Evolutionary conservation across 345 rosid species (phyloP).

Genomic region (Jatropha curcas): DNA sequence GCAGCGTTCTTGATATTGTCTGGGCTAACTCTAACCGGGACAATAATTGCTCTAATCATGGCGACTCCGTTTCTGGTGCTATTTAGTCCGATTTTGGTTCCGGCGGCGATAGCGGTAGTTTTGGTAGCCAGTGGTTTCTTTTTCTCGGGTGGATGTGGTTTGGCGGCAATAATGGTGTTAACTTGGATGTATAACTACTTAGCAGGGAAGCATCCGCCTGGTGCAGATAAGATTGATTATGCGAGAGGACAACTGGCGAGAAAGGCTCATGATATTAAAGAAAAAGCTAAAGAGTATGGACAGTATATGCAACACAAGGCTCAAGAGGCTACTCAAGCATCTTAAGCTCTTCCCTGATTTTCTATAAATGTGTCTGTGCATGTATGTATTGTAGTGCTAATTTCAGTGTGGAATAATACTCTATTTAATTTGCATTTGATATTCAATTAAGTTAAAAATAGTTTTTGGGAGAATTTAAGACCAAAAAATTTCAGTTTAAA

Average conservation of each 20-base stretch:
- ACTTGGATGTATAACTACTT: conserved; percentile 66
- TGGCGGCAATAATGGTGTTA: conserved; percentile 49
- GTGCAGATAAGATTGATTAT: conserved; percentile 59
- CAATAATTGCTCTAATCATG: conserved; percentile 50
- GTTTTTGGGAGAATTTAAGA: too few relatives aligned
- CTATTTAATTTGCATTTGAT: too few relatives aligned
- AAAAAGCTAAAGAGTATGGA: conserved; percentile 57
- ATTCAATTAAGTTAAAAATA: too few relatives aligned
- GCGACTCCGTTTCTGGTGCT: conserved; percentile 62
- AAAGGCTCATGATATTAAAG: conserved; percentile 41
- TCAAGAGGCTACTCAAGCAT: conserved; percentile 35
- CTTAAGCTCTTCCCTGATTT: neutral
- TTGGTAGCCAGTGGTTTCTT: conserved; percentile 44
- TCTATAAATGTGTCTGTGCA: neutral
- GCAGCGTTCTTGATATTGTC: conserved; percentile 40
- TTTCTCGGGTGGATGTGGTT: conserved; percentile 57
- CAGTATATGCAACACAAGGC: conserved; percentile 51
- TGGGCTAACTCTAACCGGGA: conserved; percentile 53
- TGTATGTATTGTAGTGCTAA: too few relatives aligned
- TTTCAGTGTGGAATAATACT: too few relatives aligned
- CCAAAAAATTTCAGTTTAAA: too few relatives aligned
- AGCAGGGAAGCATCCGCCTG: conserved; percentile 61
- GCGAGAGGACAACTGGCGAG: conserved; percentile 39
- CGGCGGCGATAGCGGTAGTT: conserved; percentile 41
- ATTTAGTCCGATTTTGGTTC: conserved; percentile 64